phyloP scores from a whole-genome alignment of 73 alveolate genomes.

The Paraurostyla sp. region DNA sequence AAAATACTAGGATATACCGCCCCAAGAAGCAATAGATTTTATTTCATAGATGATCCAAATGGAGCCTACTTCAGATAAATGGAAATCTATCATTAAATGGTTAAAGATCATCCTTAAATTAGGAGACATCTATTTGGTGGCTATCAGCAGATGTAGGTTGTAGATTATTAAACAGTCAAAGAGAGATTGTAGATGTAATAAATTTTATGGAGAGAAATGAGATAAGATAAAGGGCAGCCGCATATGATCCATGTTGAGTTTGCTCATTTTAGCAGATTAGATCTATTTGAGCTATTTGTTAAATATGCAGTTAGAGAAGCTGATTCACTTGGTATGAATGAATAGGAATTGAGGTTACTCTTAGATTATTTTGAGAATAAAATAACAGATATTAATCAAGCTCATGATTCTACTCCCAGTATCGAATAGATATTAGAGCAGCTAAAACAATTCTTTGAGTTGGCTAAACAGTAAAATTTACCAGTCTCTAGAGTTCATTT shows the following conservation, averaged over 20 bases:
- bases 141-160: constrained; percentile 48
- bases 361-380: constrained; percentile 41
- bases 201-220: constrained; percentile 43
- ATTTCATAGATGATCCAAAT: constrained; percentile 62
- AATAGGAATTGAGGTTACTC: constrained; percentile 64
- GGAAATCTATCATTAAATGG: constrained; percentile 45
- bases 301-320: constrained; percentile 54
- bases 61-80: constrained; percentile 53
- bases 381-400: background rate
- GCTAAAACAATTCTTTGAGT: background rate
- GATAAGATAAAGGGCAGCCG: background rate
- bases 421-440: constrained; percentile 26
- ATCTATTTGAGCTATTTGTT: constrained; percentile 39
- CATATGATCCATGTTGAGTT: constrained; percentile 71
- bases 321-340: constrained; percentile 79
- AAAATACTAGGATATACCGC: constrained; percentile 42
- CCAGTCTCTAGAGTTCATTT: constrained; percentile 68
- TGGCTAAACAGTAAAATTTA: background rate
- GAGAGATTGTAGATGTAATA: constrained; percentile 9
- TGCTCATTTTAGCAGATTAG: constrained; percentile 62
- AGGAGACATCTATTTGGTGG: constrained; percentile 77
- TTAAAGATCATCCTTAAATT: background rate
- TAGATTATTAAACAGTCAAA: background rate
- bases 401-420: constrained; percentile 47
- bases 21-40: constrained; percentile 68